phyloP scores from a whole-genome alignment of 345 rosid species.

The Diplotaxis tenuifolia region DNA sequence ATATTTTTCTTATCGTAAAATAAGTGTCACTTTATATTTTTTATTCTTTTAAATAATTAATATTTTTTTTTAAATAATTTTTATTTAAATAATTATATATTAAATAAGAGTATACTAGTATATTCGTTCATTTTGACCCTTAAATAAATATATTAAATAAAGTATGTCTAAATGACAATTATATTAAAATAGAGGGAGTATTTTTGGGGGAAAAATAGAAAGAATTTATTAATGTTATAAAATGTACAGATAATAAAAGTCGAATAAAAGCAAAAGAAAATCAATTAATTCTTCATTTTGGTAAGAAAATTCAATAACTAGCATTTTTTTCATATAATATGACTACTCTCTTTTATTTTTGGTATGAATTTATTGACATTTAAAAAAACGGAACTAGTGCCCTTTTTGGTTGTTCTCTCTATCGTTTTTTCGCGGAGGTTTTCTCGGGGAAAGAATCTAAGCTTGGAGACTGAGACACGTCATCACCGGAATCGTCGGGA shows the following conservation, averaged over 20 bases:
- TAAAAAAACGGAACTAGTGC: constrained; percentile 6
- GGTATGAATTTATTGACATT: neutral
- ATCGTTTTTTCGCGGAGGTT: constrained; percentile 15
- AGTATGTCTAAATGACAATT: no score
- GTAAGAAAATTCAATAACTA: neutral
- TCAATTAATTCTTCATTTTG: neutral
- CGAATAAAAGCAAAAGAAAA: neutral
- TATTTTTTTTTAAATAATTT: no score
- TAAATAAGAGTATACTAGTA: no score
- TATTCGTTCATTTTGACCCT: no score
- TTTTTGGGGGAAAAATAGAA: neutral
- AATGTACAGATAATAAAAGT: neutral
- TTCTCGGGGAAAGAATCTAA: neutral
- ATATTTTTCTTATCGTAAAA: no score
- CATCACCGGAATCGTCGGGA: neutral
- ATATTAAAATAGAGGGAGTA: no score
- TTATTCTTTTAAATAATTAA: no score
- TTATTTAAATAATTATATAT: no score
- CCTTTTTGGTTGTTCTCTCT: constrained; percentile 2
- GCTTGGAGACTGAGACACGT: neutral
- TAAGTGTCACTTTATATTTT: no score
- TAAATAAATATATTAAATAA: no score
- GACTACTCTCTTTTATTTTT: neutral
- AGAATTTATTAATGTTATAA: neutral
- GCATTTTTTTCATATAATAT: neutral